phyloP scores from a whole-genome alignment of 1,284 basidiomycete species.

The Cryptococcus hybrid region DNA sequence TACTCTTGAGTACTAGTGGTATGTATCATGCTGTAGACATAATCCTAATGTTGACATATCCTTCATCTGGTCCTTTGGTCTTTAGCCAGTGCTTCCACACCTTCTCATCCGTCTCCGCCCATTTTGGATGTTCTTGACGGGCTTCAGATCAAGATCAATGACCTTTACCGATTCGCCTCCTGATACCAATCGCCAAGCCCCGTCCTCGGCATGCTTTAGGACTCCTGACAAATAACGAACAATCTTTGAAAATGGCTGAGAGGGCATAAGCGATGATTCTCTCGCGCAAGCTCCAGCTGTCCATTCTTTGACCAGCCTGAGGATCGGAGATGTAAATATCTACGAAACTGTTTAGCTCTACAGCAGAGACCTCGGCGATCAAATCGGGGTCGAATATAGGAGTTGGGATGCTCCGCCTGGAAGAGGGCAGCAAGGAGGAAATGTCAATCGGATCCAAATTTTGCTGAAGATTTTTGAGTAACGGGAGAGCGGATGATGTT shows the following conservation, averaged over 20 bases:
- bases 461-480: slow-evolving; percentile 67
- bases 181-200: slow-evolving; percentile 13
- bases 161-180: slow-evolving; percentile 56
- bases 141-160: slow-evolving; percentile 86
- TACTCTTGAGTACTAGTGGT: neutral
- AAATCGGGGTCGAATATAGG: slow-evolving; percentile 24
- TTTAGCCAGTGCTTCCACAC: slow-evolving; percentile 57
- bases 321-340: slow-evolving; percentile 55
- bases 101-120: slow-evolving; percentile 69
- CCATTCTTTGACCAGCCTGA: neutral
- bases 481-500: slow-evolving; percentile 58
- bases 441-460: slow-evolving; percentile 78
- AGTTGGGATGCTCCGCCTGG: slow-evolving; percentile 18
- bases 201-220: neutral
- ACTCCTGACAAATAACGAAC: slow-evolving; percentile 73
- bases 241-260: slow-evolving; percentile 95
- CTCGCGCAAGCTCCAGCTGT: slow-evolving; percentile 38
- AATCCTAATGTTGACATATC: neutral
- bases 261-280: slow-evolving; percentile 69
- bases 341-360: slow-evolving; percentile 63
- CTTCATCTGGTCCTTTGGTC: slow-evolving; percentile 11
- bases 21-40: neutral
- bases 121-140: slow-evolving; percentile 63
- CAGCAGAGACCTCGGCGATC: slow-evolving; percentile 55
- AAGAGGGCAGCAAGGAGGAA: slow-evolving; percentile 31